Evolutionary conservation across 345 rosid genomes (phyloP).

Genomic region (Eucalyptus rudis): DNA sequence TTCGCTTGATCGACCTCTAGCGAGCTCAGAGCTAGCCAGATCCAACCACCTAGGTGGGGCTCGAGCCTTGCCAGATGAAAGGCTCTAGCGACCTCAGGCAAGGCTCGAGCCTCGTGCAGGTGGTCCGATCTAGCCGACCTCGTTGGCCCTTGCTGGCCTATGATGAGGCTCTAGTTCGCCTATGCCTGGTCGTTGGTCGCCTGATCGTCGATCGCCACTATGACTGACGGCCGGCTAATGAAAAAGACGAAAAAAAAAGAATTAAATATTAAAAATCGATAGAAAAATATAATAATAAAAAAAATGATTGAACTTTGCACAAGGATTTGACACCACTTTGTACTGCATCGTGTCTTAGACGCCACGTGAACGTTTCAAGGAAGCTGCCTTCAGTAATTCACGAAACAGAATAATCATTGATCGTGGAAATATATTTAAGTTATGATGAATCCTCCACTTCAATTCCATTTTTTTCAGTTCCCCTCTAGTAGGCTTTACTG

Average conservation of each 20-base stretch:
- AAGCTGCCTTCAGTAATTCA: background rate
- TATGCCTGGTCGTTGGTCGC: accelerated
- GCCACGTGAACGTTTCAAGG: background rate
- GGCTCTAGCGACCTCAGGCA: too few species aligned
- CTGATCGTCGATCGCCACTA: accelerated
- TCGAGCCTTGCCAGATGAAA: accelerated
- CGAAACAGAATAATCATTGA: background rate
- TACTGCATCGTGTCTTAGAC: background rate
- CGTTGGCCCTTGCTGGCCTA: accelerated
- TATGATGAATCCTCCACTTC: background rate
- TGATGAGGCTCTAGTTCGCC: too few species aligned
- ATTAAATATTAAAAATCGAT: too few species aligned
- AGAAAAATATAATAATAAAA: background rate
- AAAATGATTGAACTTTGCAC: background rate
- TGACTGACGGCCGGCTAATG: accelerated
- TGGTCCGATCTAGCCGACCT: too few species aligned
- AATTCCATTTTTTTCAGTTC: background rate
- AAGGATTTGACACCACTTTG: background rate
- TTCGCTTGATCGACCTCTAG: too few species aligned
- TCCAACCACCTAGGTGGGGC: too few species aligned
- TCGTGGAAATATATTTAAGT: background rate
- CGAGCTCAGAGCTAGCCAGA: accelerated
- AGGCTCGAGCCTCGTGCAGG: too few species aligned
- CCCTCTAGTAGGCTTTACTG: too few species aligned
- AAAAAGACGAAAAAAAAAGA: too few species aligned